Percentiles rank a stretch among this genome's conserved stretches.
phyloP scores from a whole-genome alignment of 208 protist genomes.

The Borovskyia barvae region DNA sequence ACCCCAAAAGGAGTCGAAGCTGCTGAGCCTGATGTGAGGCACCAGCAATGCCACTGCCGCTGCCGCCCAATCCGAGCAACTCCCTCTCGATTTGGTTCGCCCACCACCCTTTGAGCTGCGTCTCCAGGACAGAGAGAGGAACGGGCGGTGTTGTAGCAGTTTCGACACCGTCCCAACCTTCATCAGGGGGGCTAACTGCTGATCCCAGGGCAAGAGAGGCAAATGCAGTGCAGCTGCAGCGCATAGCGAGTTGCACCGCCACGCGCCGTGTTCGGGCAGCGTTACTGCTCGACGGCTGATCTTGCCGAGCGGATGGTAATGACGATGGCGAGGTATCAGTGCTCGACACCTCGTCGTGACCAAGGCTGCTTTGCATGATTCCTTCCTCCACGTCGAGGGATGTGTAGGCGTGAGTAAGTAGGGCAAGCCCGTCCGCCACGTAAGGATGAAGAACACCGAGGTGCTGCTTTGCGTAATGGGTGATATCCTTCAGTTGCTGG shows the following conservation, averaged over 20 bases:
- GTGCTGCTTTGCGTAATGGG: constrained; percentile 23
- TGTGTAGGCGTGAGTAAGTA: constrained; percentile 20
- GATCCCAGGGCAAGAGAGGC: constrained; percentile 6
- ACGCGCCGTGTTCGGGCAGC: constrained; percentile 19
- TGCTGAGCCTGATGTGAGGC: constrained; percentile 4
- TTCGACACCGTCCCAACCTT: not conserved
- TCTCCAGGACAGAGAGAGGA: not conserved
- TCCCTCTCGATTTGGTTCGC: constrained; percentile 18
- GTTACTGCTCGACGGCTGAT: not conserved
- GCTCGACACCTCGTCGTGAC: constrained; percentile 11
- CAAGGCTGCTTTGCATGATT: too few relatives aligned
- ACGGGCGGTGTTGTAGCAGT: not conserved
- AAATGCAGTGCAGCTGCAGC: constrained; percentile 27
- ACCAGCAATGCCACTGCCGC: not conserved
- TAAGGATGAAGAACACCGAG: constrained; percentile 33
- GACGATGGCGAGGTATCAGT: not conserved
- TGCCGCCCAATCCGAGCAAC: constrained; percentile 19
- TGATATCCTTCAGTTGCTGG: constrained; percentile 30
- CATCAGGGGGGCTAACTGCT: not conserved
- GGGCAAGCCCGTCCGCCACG: constrained; percentile 23
- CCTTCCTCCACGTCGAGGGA: constrained; percentile 31
- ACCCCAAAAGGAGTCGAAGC: constrained; percentile 12
- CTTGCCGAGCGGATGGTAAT: not conserved
- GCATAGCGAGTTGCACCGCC: constrained; percentile 29
- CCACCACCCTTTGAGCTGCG: constrained; percentile 21